Evolutionary conservation across 495 filamentous ascomycete genomes (phyloP), one percentile per base, ranked within the genome.

Genomic region (Venustampulla echinocandica): DNA sequence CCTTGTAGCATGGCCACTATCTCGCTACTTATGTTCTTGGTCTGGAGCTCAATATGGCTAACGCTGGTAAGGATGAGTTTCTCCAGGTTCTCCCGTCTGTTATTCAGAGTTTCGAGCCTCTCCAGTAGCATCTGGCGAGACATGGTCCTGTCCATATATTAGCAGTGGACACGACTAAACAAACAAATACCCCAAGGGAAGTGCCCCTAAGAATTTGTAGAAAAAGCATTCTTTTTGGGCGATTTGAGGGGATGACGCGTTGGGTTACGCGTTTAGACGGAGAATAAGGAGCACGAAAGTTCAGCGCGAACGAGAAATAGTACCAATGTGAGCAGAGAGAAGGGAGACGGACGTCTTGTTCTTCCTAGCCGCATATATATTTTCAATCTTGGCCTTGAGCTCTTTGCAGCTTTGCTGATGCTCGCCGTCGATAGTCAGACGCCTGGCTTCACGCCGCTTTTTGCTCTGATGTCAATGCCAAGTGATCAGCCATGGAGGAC

Each of bases 391-490:
- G 2, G 48, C 43, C 35, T 46, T 44, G 19, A 58, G 49, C 10
- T 51, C 52, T 13, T 52, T 47, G 30, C 60, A 43, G 10, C 49
- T 27, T 36, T 54, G 49, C 32, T 56, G 23, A 42, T 63, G 46
- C 20, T 55, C 47, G 13, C 34, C 42, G 27, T 53, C 48, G n/a
- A 66, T 51, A 14, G 39, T 28, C 14, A 47, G 58, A 3, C 58
- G 49, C 23, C 50, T 53, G 17, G 23, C 23, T 15, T 60, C 56
- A 19, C 59, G 59, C 14, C 50, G 48, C 24, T 45, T 54, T 14
- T 51, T 59, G n/a, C 43, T 40, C 64, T 67, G 27, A n/a, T 7
- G 7, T 30, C 27, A n/a, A n/a, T n/a, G n/a, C n/a, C n/a, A n/a
- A n/a, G n/a, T n/a, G n/a, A n/a, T n/a, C n/a, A n/a, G n/a, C n/a